A percentile compares a stretch with the other conserved stretches of the same genome.
Evolutionary conservation across 1,284 basidiomycete genomes (phyloP).

Genomic region (Tilletia caries): DNA sequence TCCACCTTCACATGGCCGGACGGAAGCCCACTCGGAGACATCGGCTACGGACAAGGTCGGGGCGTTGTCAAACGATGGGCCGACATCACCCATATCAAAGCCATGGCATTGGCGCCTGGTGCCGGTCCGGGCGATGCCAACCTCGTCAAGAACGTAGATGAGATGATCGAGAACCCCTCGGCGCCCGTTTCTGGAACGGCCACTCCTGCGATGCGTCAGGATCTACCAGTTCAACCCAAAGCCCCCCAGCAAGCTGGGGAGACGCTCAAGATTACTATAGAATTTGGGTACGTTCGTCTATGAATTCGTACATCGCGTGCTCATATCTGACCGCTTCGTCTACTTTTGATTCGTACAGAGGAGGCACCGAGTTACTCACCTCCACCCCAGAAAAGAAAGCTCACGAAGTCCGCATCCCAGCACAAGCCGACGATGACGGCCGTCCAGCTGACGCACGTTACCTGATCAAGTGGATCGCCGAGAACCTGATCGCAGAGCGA

Average conservation of each 20-base stretch:
- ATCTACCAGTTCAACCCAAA: neutral
- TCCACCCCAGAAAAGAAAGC: constrained; percentile 45
- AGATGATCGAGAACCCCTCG: constrained; percentile 16
- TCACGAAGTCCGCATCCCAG: constrained; percentile 36
- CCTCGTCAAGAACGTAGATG: constrained; percentile 15
- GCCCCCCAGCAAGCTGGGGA: neutral
- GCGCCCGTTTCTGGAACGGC: constrained; percentile 4
- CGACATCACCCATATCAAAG: constrained; percentile 13
- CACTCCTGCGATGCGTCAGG: neutral
- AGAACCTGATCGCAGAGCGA: constrained; percentile 76
- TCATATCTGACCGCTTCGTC: neutral
- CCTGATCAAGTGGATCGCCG: constrained; percentile 74
- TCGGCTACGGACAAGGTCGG: constrained; percentile 15
- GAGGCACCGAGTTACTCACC: constrained; percentile 48
- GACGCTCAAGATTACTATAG: neutral
- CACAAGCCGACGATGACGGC: constrained; percentile 46
- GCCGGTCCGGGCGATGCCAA: neutral
- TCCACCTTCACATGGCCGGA: constrained; percentile 7
- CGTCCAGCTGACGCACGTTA: constrained; percentile 66
- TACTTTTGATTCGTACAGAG: constrained; percentile 19
- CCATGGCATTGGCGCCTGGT: neutral
- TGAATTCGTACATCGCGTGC: neutral
- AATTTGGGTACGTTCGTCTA: constrained; percentile 7
- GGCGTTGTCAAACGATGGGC: constrained; percentile 13
- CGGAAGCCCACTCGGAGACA: constrained; percentile 13